Evolutionary conservation across 805 yeast genomes (phyloP).

Genomic region (Teunomyces lycoperdinae): DNA sequence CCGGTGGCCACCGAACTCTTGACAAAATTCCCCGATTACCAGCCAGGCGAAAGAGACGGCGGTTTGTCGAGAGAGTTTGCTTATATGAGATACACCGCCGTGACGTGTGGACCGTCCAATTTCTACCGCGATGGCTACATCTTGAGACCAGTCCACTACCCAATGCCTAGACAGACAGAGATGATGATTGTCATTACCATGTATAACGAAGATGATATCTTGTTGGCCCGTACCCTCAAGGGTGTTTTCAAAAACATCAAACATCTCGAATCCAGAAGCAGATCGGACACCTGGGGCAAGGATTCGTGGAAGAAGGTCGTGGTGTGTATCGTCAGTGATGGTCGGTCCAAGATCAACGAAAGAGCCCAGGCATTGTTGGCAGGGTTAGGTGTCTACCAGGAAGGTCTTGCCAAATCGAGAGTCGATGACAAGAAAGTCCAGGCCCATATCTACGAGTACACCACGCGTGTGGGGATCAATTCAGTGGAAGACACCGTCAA

Average conservation of each 20-base stretch:
- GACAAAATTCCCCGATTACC: slow-evolving; percentile 40
- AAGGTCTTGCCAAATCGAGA: slow-evolving; percentile 58
- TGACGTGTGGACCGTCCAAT: slow-evolving; percentile 68
- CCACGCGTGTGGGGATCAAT: slow-evolving; percentile 54
- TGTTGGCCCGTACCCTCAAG: slow-evolving; percentile 59
- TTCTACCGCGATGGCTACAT: slow-evolving; percentile 55
- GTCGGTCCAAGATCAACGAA: slow-evolving; percentile 63
- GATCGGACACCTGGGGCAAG: slow-evolving; percentile 48
- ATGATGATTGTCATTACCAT: slow-evolving; percentile 61
- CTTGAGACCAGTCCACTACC: slow-evolving; percentile 55
- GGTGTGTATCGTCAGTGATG: slow-evolving; percentile 63
- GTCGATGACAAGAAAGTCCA: slow-evolving; percentile 60
- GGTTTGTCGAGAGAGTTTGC: slow-evolving; percentile 53
- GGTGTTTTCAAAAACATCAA: slow-evolving; percentile 65
- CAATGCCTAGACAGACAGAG: slow-evolving; percentile 53
- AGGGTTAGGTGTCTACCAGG: slow-evolving; percentile 64
- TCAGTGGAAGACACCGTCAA: slow-evolving; percentile 52
- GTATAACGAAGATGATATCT: slow-evolving; percentile 64
- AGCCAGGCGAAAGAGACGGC: slow-evolving; percentile 31
- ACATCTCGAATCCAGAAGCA: slow-evolving; percentile 47
- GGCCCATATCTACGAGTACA: slow-evolving; percentile 65
- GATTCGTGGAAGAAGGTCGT: slow-evolving; percentile 60
- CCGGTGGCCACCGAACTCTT: slow-evolving; percentile 76
- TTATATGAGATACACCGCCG: slow-evolving; percentile 62
- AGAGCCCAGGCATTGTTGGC: slow-evolving; percentile 62